A percentile compares a stretch with the other conserved stretches of the same genome.
Conservation (phyloP, 768 basidiomycete species). For the Podaxis rugospora region DNA sequence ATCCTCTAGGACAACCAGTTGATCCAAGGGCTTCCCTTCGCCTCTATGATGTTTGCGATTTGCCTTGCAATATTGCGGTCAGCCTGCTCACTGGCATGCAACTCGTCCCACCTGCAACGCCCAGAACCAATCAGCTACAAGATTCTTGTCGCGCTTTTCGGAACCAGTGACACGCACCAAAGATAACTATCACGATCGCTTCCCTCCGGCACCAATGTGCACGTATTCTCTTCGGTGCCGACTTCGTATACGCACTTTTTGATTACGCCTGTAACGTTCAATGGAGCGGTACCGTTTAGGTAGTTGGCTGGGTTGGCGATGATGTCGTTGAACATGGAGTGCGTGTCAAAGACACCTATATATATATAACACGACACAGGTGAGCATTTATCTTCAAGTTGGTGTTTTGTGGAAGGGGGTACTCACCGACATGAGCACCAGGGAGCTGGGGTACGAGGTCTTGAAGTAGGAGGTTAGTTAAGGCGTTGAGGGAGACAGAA, state of each 20-base stretch:
- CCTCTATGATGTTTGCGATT: constrained; percentile 42
- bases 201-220: constrained; percentile 26
- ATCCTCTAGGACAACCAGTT: constrained; percentile 36
- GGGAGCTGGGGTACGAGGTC: constrained; percentile 40
- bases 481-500: constrained; percentile 42
- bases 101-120: constrained; percentile 45
- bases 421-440: constrained; percentile 55
- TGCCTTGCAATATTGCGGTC: constrained; percentile 50
- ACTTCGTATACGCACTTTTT: constrained; percentile 41
- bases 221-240: constrained; percentile 17
- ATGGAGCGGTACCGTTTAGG: constrained; percentile 59
- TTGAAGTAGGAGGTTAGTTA: constrained; percentile 47
- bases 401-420: not conserved
- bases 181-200: constrained; percentile 52
- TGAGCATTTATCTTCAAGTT: not conserved
- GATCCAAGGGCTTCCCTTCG: constrained; percentile 39
- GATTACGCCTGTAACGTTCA: constrained; percentile 52
- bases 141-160: not conserved
- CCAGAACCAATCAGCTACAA: not conserved
- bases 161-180: constrained; percentile 37
- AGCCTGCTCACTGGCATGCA: constrained; percentile 59
- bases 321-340: constrained; percentile 60
- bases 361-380: not conserved
- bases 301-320: constrained; percentile 43
- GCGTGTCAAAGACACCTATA: constrained; percentile 56